These are phyloP conservation scores for Dichotomopilus funicola DNA, from an alignment of 2,329 filamentous ascomycete genomes.

Conservation along the genomic window DNA sequence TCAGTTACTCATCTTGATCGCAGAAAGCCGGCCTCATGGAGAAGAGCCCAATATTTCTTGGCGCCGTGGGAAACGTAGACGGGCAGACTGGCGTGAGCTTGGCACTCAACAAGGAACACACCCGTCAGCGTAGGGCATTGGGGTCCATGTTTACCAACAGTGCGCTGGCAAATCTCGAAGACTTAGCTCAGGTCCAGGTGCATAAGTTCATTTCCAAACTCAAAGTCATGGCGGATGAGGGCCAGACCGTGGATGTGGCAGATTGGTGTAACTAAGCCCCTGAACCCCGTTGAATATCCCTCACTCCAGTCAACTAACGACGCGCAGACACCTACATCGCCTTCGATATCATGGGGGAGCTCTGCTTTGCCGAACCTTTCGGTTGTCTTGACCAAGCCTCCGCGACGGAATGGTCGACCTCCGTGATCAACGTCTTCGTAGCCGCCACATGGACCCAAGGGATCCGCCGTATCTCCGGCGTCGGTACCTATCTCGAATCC, in stretches of 20 bases:
- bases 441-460: background rate
- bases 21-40: slow-evolving; percentile 4
- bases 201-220: background rate
- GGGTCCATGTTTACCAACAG: slow-evolving; percentile 1
- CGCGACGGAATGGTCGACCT: background rate
- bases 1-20: background rate
- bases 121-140: slow-evolving; percentile 1
- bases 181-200: background rate
- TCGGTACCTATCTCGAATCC: background rate
- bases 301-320: no score
- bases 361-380: background rate
- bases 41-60: slow-evolving; percentile 1
- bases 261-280: background rate
- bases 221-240: background rate
- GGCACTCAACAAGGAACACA: slow-evolving; percentile 1
- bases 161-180: background rate
- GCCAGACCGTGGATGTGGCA: background rate
- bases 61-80: background rate
- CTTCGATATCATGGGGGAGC: slow-evolving; percentile 3
- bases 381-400: slow-evolving; percentile 1
- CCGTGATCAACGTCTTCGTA: background rate
- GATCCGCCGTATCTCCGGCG: background rate
- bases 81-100: slow-evolving; percentile 3
- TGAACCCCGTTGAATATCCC: background rate
- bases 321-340: background rate